Evolutionary conservation across 176 grass and related monocot genomes (phyloP), one percentile per base, ranked within the genome.

Genomic region (Raddia distichophylla): DNA sequence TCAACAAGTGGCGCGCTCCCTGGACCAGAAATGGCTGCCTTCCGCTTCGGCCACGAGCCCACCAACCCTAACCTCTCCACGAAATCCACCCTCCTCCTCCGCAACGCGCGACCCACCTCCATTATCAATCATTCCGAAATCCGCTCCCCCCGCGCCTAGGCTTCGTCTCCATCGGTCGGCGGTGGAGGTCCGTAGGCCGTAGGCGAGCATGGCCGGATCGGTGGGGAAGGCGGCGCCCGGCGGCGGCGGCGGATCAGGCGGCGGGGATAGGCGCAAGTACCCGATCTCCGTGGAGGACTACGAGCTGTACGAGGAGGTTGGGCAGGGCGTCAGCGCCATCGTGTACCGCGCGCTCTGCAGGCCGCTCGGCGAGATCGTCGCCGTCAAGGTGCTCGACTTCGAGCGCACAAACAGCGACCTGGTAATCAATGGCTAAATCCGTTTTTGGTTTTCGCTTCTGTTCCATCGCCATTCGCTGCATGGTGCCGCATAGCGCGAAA

Each of bases 371-470:
- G 89, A 99, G 88, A 67, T 88, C 63, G 87, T 99, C 51, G 93
- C 96, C 61, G 90, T 99, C 82, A 99, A 99, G 88, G 83, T 99
- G 66, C 84, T 99, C 64, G 96, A 99, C 76, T 93, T 99, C 68
- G 96, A 95, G 75, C 91, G 86, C 62, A 87, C 90, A 19, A 99
- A 93, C 81, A 99, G 92, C 79, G 93, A 95, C 83, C 87, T 95
- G 90, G 96, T 95, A 89, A 70, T 16, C 10, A 18, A 49, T 55
- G 1, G 18, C 8, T 12, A 18, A 60, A 61, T 10, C 33, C 19
- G 3, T 3, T 33, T 46, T 10, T 37, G 2, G 27, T 27, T 49
- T 22, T 63, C 10, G 34, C 9, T 5, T 47, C 20, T 19, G 5
- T 14, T 15, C 3, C 10, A 27, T 27, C 27, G 27, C 27, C 27